Conservation (phyloP, 176 grass and related monocot genomes). For the Lolium rigidum region DNA sequence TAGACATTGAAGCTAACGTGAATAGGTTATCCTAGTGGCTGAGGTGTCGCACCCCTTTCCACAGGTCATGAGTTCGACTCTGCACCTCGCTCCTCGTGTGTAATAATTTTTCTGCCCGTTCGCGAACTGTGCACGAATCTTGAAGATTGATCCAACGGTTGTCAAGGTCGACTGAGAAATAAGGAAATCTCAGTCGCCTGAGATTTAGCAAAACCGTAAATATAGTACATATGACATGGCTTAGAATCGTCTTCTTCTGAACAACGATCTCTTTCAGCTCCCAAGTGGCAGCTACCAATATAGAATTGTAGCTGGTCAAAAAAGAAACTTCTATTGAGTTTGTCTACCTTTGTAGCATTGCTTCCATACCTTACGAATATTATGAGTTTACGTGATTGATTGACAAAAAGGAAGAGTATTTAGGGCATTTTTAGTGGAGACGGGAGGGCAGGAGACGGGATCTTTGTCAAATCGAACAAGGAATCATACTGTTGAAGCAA, state of each 20-base stretch:
- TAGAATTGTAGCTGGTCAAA: not conserved
- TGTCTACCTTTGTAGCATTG: not conserved
- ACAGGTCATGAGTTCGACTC: too few species aligned
- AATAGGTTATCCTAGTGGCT: too few species aligned
- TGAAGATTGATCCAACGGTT: too few species aligned
- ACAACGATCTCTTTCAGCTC: not conserved
- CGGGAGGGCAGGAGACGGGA: not conserved
- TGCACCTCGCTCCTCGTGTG: too few species aligned
- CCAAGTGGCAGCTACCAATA: not conserved
- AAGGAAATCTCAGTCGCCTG: too few species aligned
- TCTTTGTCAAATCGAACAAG: constrained; percentile 50
- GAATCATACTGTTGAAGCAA: constrained; percentile 60
- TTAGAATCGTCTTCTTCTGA: not conserved
- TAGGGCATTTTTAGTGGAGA: constrained; percentile 1
- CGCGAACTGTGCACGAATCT: too few species aligned
- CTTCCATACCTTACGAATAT: not conserved
- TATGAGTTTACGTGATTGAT: not conserved
- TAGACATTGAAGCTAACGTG: too few species aligned
- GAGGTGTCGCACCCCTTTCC: too few species aligned
- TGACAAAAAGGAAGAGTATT: not conserved
- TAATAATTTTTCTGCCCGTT: too few species aligned
- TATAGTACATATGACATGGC: not conserved
- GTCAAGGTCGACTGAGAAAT: too few species aligned
- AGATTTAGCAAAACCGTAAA: too few species aligned
- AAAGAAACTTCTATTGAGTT: not conserved